Base-by-base conservation (phyloP, 2,329 filamentous ascomycete species). In the Drechslerella coelobrocha region DNA sequence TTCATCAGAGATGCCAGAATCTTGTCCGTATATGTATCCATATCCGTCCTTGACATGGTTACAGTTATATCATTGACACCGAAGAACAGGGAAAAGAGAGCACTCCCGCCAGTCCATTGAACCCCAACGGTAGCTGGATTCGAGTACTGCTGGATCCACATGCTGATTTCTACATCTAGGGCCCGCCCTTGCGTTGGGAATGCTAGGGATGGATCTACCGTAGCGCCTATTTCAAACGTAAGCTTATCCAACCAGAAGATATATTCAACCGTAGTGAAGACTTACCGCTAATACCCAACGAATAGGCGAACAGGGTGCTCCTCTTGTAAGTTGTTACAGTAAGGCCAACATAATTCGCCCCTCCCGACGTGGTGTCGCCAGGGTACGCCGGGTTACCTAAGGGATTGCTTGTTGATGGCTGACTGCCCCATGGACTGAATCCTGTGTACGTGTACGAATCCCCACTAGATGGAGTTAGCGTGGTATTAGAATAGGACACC, bases 321-420 rank as follows among this genome's bases (percentile, higher is more conserved):
- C 57, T 68, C 31, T 84, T 84, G 71, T 83, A 79, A 41, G 79
- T 78, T 1, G 79, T 79, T 0, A 82, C 81, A 1, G 85, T 76
- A 63, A 79, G 82, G 34, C 81, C 83, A 23, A 84, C 78, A 82
- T 83, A 85, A 73, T 85, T 84, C n/a, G 79, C 76, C 8, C 83
- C 83, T 17, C 82, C 82, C 2, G 81, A 79, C 0, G 82, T 80
- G 14, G 83, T 84, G 69, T 77, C 82, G 14, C 83, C 81, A 0
- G 82, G 83, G 72, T 83, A 84, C 0, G 79, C 48, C 0, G 86
- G 86, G 73, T 89, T 89, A 0, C 87, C 86, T 68, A 88, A 79
- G 0, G 86, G 85, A 74, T 86, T 85, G 4, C 78, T 77, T 2
- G 79, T 74, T 2, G 80, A 83, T 0, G 87, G 85, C 31, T 85